Evolutionary conservation across 805 yeast genomes (phyloP).

Genomic region (Wickerhamomyces queroliae): DNA sequence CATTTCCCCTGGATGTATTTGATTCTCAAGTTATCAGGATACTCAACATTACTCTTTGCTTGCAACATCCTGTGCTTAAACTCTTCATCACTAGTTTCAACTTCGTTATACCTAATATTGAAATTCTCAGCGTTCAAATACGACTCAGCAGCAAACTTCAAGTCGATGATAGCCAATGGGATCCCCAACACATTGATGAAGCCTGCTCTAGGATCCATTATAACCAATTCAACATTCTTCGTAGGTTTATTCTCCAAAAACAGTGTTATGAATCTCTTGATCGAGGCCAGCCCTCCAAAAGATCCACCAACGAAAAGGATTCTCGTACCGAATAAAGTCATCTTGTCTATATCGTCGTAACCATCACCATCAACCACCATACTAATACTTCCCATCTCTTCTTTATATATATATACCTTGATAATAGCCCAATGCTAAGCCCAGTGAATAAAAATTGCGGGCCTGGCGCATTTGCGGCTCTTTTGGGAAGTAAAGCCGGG

Average conservation of each 20-base stretch:
- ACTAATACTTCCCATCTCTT: too few relatives aligned
- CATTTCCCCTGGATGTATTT: slow-evolving; percentile 20
- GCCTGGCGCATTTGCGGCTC: too few relatives aligned
- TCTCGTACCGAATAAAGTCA: slow-evolving; percentile 3
- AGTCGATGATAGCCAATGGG: slow-evolving; percentile 31
- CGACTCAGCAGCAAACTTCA: slow-evolving; percentile 29
- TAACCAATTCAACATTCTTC: slow-evolving; percentile 19
- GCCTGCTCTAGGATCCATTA: slow-evolving; percentile 37
- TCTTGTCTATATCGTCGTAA: background rate
- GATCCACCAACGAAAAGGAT: slow-evolving; percentile 30
- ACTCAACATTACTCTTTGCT: slow-evolving; percentile 2
- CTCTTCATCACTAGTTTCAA: slow-evolving; percentile 29
- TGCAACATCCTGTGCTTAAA: slow-evolving; percentile 11
- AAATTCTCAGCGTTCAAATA: slow-evolving; percentile 25
- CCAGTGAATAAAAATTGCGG: too few relatives aligned
- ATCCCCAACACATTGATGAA: slow-evolving; percentile 34
- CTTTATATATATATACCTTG: too few relatives aligned
- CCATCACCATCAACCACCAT: background rate
- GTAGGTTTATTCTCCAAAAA: slow-evolving; percentile 6
- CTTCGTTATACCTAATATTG: slow-evolving; percentile 23
- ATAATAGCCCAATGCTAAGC: too few relatives aligned
- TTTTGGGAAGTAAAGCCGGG: too few relatives aligned
- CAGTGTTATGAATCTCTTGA: slow-evolving; percentile 18
- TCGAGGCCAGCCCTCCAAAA: slow-evolving; percentile 29
- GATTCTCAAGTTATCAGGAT: slow-evolving; percentile 12